These are phyloP conservation scores for Boletus calvinii DNA, from an alignment of 1,284 basidiomycete genomes.

Conservation along the genomic window DNA sequence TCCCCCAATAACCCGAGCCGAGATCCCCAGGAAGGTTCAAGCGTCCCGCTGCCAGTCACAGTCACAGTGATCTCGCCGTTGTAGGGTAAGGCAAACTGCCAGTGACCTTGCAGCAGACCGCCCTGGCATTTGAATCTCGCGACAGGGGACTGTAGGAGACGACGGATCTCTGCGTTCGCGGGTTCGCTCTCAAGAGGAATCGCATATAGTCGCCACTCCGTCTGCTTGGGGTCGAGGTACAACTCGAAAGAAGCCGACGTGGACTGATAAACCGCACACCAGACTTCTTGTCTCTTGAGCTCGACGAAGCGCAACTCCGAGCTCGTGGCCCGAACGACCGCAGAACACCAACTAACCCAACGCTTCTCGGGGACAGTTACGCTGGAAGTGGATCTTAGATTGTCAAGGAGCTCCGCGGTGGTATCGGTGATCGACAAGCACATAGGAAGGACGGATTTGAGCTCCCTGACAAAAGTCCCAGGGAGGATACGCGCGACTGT, in stretches of 20 bases:
- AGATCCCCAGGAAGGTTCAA: conserved; percentile 84
- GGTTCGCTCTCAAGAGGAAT: conserved; percentile 67
- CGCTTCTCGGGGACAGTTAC: conserved; percentile 47
- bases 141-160: conserved; percentile 71
- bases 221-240: conserved; percentile 69
- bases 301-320: conserved; percentile 83
- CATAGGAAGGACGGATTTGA: conserved; percentile 89
- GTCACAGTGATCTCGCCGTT: conserved; percentile 54
- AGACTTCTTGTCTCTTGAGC: conserved; percentile 83
- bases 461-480: conserved; percentile 65
- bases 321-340: conserved; percentile 61
- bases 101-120: conserved; percentile 67
- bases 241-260: conserved; percentile 74
- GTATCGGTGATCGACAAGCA: conserved; percentile 64
- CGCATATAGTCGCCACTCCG: conserved; percentile 87
- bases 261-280: conserved; percentile 82
- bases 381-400: conserved; percentile 45
- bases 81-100: conserved; percentile 83
- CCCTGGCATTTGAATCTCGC: conserved; percentile 68
- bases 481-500: conserved; percentile 61
- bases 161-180: conserved; percentile 79
- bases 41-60: conserved; percentile 66
- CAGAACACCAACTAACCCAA: conserved; percentile 69
- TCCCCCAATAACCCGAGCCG: conserved; percentile 75
- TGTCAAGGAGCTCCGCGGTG: conserved; percentile 51